Evolutionary conservation across 208 protist genomes (phyloP).

Genomic region (Novymonas esmeraldas): DNA sequence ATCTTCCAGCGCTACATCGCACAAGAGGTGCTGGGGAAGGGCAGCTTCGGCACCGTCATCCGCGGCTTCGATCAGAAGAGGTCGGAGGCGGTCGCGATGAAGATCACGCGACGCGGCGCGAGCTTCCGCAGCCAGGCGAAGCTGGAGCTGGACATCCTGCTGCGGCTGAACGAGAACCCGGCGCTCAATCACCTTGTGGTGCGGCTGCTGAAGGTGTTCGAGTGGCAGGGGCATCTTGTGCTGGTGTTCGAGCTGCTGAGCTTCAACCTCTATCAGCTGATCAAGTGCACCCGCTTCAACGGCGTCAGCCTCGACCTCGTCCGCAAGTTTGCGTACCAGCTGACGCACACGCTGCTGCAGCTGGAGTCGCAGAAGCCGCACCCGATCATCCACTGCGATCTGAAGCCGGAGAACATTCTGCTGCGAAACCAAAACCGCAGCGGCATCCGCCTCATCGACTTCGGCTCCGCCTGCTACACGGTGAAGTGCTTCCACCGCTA

Average conservation of each 20-base stretch:
- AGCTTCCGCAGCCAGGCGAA: conserved; percentile 87
- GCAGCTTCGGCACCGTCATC: conserved; percentile 92
- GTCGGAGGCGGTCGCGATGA: conserved; percentile 85
- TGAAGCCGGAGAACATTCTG: conserved; percentile 97
- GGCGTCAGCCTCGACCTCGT: conserved; percentile 88
- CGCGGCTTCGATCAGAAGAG: conserved; percentile 88
- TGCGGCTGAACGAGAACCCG: conserved; percentile 69
- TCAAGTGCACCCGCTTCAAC: conserved; percentile 91
- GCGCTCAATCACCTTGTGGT: conserved; percentile 81
- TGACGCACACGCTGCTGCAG: conserved; percentile 90
- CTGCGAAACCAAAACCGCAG: conserved; percentile 87
- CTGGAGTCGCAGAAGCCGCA: conserved; percentile 83
- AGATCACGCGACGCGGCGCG: conserved; percentile 82
- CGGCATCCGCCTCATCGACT: conserved; percentile 98
- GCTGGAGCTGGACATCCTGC: conserved; percentile 85
- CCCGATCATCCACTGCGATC: conserved; percentile 98
- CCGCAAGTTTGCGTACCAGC: conserved; percentile 95
- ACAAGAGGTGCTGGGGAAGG: conserved; percentile 86
- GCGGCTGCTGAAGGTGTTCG: conserved; percentile 85
- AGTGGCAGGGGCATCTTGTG: conserved; percentile 95
- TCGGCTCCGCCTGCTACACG: conserved; percentile 96
- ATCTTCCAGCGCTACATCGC: conserved; percentile 88
- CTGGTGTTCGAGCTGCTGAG: conserved; percentile 97
- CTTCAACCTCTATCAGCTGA: conserved; percentile 97
- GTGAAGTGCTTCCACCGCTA: conserved; percentile 96